Conservation (phyloP, 2,329 filamentous ascomycete genomes). For the Endothia cerciana region DNA sequence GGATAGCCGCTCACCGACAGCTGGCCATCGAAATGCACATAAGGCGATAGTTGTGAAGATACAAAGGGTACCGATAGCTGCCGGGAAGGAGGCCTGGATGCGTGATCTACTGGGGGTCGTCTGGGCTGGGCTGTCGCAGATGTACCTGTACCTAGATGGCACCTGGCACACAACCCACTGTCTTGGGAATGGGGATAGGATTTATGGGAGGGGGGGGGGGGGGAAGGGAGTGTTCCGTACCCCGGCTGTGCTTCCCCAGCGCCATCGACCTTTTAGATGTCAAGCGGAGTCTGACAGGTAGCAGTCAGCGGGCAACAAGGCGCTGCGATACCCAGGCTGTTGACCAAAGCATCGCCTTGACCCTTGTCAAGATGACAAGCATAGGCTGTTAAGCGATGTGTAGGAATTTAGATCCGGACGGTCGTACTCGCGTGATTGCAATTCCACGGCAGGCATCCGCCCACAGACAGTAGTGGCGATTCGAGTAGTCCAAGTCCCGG, state of each 20-base stretch:
- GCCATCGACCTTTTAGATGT: constrained; percentile 18
- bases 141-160: constrained; percentile 7
- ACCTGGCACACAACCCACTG: neutral
- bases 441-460: constrained; percentile 19
- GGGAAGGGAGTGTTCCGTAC: neutral
- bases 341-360: constrained; percentile 25
- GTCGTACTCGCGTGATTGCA: constrained; percentile 17
- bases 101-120: neutral
- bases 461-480: constrained; percentile 20
- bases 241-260: neutral
- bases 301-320: neutral
- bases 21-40: constrained; percentile 10
- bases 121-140: neutral
- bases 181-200: neutral
- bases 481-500: neutral
- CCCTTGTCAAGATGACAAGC: constrained; percentile 27
- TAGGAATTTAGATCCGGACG: constrained; percentile 19
- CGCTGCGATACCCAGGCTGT: constrained; percentile 16
- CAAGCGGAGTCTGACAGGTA: constrained; percentile 7
- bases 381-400: constrained; percentile 26
- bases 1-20: constrained; percentile 4
- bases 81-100: constrained; percentile 3
- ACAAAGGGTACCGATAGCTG: constrained; percentile 13
- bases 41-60: constrained; percentile 5
- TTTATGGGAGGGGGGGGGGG: neutral